Conservation (phyloP, 345 rosid species). For the Boechera stricta region DNA sequence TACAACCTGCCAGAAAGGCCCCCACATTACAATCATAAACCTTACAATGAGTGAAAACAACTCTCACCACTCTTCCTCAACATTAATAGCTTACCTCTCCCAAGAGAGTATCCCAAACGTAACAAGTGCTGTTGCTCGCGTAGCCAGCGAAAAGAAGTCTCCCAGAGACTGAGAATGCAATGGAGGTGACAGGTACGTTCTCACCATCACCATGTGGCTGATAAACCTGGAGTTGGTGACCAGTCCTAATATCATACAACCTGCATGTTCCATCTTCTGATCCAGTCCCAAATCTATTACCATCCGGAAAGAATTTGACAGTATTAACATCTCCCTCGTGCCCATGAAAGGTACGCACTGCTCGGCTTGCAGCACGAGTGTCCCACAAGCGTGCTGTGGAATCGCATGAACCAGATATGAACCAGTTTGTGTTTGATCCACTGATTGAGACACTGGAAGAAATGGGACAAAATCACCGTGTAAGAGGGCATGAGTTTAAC, state of each 20-base stretch:
- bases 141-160: constrained; percentile 94
- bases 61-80: constrained; percentile 16
- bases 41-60: background rate
- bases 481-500: background rate
- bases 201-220: constrained; percentile 62
- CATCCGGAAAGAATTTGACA: constrained; percentile 96
- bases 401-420: constrained; percentile 97
- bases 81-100: constrained; percentile 62
- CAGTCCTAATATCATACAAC: constrained; percentile 90
- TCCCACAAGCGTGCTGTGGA: constrained; percentile 92
- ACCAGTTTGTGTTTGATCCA: constrained; percentile 71
- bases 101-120: constrained; percentile 93
- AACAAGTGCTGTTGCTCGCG: constrained; percentile 71
- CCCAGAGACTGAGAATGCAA: constrained; percentile 93
- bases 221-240: constrained; percentile 91
- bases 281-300: constrained; percentile 94
- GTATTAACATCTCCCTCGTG: constrained; percentile 90
- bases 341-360: constrained; percentile 89
- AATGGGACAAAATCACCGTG: background rate
- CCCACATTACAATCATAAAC: constrained; percentile 5
- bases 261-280: constrained; percentile 97
- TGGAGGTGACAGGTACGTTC: constrained; percentile 67
- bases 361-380: constrained; percentile 96
- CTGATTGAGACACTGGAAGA: constrained; percentile 79
- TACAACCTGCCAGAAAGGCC: constrained; percentile 63